These are phyloP conservation scores for Colletotrichum salicis DNA, from an alignment of 2,329 filamentous ascomycete species.

Conservation along the genomic window DNA sequence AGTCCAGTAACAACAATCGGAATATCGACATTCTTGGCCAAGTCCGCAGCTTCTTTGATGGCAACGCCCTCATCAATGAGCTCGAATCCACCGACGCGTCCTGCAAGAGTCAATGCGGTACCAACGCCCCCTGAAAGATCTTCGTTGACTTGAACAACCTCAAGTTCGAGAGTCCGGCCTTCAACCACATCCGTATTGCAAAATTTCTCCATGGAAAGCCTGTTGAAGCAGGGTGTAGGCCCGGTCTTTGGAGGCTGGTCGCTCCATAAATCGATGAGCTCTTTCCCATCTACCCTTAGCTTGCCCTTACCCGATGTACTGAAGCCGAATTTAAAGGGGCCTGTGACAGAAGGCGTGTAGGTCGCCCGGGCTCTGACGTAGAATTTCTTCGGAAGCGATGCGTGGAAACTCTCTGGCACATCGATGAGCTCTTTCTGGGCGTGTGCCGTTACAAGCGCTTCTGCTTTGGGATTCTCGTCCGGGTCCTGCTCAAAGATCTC, in stretches of 20 bases:
- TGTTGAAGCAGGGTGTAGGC: constrained; percentile 35
- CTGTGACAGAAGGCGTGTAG: constrained; percentile 15
- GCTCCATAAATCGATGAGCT: constrained; percentile 40
- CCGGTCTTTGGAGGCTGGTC: constrained; percentile 31
- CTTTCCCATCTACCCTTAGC: constrained; percentile 40
- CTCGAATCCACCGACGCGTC: constrained; percentile 67
- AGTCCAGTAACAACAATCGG: constrained; percentile 80
- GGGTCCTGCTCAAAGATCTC: constrained; percentile 33
- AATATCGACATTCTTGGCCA: constrained; percentile 78
- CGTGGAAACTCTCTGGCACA: constrained; percentile 33
- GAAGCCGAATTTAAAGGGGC: constrained; percentile 31
- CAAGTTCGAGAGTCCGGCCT: constrained; percentile 12
- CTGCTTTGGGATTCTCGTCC: constrained; percentile 2
- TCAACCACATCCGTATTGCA: constrained; percentile 7
- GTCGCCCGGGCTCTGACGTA: constrained; percentile 30
- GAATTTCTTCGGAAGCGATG: constrained; percentile 28
- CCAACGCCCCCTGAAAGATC: constrained; percentile 38
- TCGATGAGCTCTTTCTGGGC: constrained; percentile 35
- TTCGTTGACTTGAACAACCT: constrained; percentile 34
- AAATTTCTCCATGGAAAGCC: constrained; percentile 35
- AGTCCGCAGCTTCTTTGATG: constrained; percentile 72
- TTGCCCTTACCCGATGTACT: constrained; percentile 40
- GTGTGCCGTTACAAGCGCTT: constrained; percentile 12
- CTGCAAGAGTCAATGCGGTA: constrained; percentile 39
- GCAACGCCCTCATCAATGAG: constrained; percentile 67